Base-by-base conservation (phyloP, 768 basidiomycete species). In the Termitomyces sp. region DNA sequence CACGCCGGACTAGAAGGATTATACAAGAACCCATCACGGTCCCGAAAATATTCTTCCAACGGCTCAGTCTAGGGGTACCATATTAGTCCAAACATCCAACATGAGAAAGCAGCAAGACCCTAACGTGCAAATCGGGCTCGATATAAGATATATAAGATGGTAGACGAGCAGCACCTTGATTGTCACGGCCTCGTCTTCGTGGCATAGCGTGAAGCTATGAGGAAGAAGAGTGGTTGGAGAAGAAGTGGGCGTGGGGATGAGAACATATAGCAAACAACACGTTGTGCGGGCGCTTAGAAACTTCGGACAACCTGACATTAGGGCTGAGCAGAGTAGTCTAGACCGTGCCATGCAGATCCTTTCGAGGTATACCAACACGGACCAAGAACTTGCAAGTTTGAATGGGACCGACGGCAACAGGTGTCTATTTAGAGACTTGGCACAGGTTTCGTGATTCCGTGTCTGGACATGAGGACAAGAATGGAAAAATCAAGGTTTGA, bases 1-100 rank as follows among this genome's bases (percentile, higher is more conserved):
- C 65, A 66, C 0, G 67, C 63, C 10, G 67, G 57, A 8, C 48
- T 30, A 4, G 44, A 46, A 2, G 63, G 39, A 21, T 63, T 34
- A 39, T 73, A 72, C 0, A 16, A 2, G 50, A 71, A 73, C 0
- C 32, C 28, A 0, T 52, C 47, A 44, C 66, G 68, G 4, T 34
- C 10, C 6, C 56, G 32, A 42, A 71, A 72, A 40, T 65, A 70
- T 1, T 52, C 23, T 2, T 58, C 51, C 8, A 61, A 42, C 4
- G 43, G 34, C 34, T 11, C 30, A 35, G 1, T 43, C 42, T 49
- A 54, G n/a, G 11, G n/a, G 11, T 17, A 23, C 9, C 14, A 23
- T 16, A 23, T 23, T 21, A 23, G 3, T 21, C 47, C 8, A 32
- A 19, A 5, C 6, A 47, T 32, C 34, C 34, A 34, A 12, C 12